Conservation (phyloP, 2,329 filamentous ascomycete species). For the Aspergillus fructus region DNA sequence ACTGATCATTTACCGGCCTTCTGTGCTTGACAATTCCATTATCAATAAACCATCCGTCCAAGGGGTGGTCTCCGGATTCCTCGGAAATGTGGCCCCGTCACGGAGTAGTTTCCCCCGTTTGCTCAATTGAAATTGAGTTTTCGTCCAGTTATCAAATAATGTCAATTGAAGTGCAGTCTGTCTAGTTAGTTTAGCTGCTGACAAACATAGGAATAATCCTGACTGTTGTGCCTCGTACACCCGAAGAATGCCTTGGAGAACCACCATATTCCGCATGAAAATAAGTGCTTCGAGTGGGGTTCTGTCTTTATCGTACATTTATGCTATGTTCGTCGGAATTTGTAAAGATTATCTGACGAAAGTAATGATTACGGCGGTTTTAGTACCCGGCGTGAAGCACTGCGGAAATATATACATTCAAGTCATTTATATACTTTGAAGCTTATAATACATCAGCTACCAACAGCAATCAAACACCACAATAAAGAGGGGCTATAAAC, state of each 20-base stretch:
- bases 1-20: not conserved
- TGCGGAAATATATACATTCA: not conserved
- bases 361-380: too few species aligned
- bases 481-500: not conserved
- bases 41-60: slow-evolving; percentile 1
- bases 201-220: slow-evolving; percentile 4
- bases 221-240: not conserved
- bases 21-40: slow-evolving; percentile 3
- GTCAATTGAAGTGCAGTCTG: not conserved
- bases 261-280: not conserved
- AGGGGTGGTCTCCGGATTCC: not conserved
- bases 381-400: too few species aligned
- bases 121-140: not conserved
- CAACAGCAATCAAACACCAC: not conserved
- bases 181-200: not conserved
- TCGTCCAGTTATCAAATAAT: not conserved
- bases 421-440: not conserved
- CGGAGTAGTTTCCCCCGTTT: not conserved
- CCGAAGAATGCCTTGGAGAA: not conserved
- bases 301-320: not conserved
- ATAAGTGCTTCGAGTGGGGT: not conserved
- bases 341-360: too few species aligned
- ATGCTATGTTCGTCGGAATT: not conserved
- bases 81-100: slow-evolving; percentile 8
- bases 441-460: not conserved